Conservation (phyloP, 371 early-diverging fungal genomes). For the Apophysomyces ossiformis region DNA sequence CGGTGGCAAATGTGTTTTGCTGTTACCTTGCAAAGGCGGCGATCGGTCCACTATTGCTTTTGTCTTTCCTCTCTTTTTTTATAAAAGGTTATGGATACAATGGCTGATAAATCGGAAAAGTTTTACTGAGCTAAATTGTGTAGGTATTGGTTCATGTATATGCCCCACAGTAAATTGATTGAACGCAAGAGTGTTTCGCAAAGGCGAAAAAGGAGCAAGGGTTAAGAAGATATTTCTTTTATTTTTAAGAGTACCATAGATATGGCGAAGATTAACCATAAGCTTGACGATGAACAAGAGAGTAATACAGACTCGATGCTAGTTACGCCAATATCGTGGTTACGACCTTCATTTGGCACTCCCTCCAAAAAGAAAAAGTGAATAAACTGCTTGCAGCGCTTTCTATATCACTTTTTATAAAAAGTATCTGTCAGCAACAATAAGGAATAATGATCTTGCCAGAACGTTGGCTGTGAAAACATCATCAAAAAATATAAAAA, state of each 20-base stretch:
- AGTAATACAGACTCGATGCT: neutral
- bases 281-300: slow-evolving; percentile 1
- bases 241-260: slow-evolving; percentile 6
- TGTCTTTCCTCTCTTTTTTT: neutral
- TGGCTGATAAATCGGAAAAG: neutral
- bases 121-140: neutral
- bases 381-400: neutral
- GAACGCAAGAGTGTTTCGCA: slow-evolving; percentile 76
- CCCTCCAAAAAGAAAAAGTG: neutral
- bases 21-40: neutral
- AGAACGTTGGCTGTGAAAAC: too few species aligned
- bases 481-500: too few species aligned
- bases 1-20: neutral
- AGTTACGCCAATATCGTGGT: neutral
- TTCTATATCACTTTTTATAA: neutral
- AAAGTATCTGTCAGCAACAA: neutral
- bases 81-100: neutral
- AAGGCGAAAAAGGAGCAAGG: neutral
- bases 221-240: neutral
- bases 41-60: neutral
- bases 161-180: slow-evolving; percentile 43
- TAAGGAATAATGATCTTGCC: neutral
- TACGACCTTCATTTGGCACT: slow-evolving; percentile 1
- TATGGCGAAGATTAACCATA: neutral
- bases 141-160: neutral